phyloP scores from a whole-genome alignment of 352 stramenopile genomes.

The Phytopythium montanum region DNA sequence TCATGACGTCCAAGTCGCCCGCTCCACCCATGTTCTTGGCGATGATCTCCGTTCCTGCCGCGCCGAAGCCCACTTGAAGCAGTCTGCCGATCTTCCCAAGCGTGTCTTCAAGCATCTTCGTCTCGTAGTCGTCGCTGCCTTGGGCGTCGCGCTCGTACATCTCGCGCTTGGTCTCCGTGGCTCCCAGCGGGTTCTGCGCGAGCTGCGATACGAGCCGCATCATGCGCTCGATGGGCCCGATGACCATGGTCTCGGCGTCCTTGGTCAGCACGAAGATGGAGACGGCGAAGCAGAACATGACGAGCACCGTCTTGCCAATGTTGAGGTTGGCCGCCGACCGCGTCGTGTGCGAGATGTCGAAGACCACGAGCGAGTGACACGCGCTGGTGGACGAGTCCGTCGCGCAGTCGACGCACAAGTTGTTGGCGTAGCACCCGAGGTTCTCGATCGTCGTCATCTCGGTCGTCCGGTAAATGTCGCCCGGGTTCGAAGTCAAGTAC shows the following conservation, averaged over 20 bases:
- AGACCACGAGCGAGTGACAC: slow-evolving; percentile 74
- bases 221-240: slow-evolving; percentile 96
- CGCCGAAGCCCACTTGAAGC: slow-evolving; percentile 96
- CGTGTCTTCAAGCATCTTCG: slow-evolving; percentile 94
- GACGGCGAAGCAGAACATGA: slow-evolving; percentile 90
- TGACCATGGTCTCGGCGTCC: slow-evolving; percentile 94
- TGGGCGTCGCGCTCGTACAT: slow-evolving; percentile 76
- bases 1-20: slow-evolving; percentile 95
- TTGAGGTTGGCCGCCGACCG: slow-evolving; percentile 48
- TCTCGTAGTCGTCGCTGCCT: slow-evolving; percentile 91
- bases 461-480: slow-evolving; percentile 37
- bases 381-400: slow-evolving; percentile 23
- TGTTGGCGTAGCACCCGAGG: slow-evolving; percentile 62
- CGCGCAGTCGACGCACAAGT: slow-evolving; percentile 53
- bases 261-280: slow-evolving; percentile 92
- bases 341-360: slow-evolving; percentile 58
- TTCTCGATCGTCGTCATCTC: slow-evolving; percentile 65
- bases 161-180: slow-evolving; percentile 64
- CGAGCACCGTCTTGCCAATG: slow-evolving; percentile 84
- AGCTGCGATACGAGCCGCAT: slow-evolving; percentile 82
- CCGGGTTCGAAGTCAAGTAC: slow-evolving; percentile 43
- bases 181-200: slow-evolving; percentile 60
- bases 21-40: slow-evolving; percentile 95
- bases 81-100: slow-evolving; percentile 94
- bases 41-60: slow-evolving; percentile 97